phyloP scores from a whole-genome alignment of 2,329 filamentous ascomycete genomes.

The Graphilbum fragrans region DNA sequence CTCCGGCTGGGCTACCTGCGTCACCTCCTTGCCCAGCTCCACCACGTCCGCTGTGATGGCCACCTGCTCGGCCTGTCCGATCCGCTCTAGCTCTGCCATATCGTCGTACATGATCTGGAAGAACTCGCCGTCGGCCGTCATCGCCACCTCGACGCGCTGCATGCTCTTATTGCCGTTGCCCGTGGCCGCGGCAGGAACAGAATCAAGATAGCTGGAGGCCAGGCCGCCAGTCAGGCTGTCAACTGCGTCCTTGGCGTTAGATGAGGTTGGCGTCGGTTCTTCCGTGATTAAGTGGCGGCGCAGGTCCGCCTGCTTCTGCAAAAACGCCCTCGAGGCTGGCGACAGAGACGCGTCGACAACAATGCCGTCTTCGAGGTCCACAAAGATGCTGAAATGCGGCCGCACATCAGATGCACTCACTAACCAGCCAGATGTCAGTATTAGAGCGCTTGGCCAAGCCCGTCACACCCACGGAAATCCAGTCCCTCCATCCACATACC shows the following conservation, averaged over 20 bases:
- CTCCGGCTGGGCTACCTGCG: constrained; percentile 47
- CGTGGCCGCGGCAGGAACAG: too few species aligned
- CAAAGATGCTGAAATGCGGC: constrained; percentile 58
- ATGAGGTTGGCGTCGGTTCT: neutral
- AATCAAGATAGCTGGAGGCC: too few species aligned
- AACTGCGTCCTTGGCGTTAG: neutral
- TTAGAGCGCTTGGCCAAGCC: too few species aligned
- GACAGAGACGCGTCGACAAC: constrained; percentile 58
- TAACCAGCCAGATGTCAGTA: too few species aligned
- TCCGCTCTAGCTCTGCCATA: constrained; percentile 52
- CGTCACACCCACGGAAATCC: too few species aligned
- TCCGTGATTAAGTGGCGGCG: constrained; percentile 2
- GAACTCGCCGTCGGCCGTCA: constrained; percentile 69
- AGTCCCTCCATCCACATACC: constrained; percentile 20
- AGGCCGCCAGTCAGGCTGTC: too few species aligned
- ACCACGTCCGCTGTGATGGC: constrained; percentile 52
- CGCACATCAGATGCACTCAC: constrained; percentile 28
- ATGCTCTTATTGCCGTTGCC: constrained; percentile 1
- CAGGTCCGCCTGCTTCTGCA: constrained; percentile 42
- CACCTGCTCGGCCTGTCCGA: constrained; percentile 55
- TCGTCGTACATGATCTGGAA: constrained; percentile 65
- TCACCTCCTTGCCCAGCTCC: constrained; percentile 51
- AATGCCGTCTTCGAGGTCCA: constrained; percentile 54
- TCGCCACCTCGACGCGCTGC: constrained; percentile 54
- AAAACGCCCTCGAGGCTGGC: constrained; percentile 48